phyloP scores from a whole-genome alignment of 140 eudicot genomes.

The Flaveria floridana region DNA sequence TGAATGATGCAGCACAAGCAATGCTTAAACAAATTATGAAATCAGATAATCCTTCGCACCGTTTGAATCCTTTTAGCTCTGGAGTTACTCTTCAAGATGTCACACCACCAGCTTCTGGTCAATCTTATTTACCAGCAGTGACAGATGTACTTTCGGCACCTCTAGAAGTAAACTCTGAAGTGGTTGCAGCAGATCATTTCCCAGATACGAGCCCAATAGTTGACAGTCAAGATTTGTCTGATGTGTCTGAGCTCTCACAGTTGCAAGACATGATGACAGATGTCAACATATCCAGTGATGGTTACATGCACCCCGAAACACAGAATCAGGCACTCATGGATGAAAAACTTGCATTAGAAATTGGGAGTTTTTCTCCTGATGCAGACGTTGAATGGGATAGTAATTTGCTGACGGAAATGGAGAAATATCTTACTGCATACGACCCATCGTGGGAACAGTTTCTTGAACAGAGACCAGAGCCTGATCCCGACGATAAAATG shows the following conservation, averaged over 20 bases:
- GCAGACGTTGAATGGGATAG: conserved; percentile 60
- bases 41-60: conserved; percentile 44
- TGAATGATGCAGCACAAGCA: conserved; percentile 69
- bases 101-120: conserved; percentile 41
- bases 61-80: conserved; percentile 43
- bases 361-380: conserved; percentile 55
- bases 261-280: conserved; percentile 48
- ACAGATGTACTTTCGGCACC: conserved; percentile 45
- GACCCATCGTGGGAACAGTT: conserved; percentile 80
- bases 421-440: conserved; percentile 41
- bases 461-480: conserved; percentile 41
- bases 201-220: conserved; percentile 37
- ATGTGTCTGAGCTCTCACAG: conserved; percentile 51
- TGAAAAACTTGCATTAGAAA: conserved; percentile 43
- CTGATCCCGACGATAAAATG: conserved; percentile 46
- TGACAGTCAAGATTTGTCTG: conserved; percentile 44
- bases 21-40: conserved; percentile 72
- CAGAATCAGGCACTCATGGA: conserved; percentile 45
- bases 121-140: conserved; percentile 41
- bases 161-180: conserved; percentile 39
- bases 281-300: conserved; percentile 32
- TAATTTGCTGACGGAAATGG: conserved; percentile 53
- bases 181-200: conserved; percentile 34
- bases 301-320: conserved; percentile 39
- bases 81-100: conserved; percentile 76